Conservation (phyloP, 2,329 filamentous ascomycete genomes). For the Iodosphaeria phyllophila region DNA sequence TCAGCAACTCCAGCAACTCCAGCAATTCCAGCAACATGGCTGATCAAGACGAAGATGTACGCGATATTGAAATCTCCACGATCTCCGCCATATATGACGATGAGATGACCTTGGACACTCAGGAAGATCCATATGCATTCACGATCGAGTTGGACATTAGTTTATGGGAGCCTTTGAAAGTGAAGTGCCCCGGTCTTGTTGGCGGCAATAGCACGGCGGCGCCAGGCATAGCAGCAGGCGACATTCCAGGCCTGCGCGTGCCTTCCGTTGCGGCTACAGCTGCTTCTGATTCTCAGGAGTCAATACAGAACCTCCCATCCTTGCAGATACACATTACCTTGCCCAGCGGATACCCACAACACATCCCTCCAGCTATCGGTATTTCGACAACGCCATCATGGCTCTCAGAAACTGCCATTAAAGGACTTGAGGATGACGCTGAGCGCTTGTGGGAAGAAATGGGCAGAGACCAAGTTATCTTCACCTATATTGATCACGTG, state of each 20-base stretch:
- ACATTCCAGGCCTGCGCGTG: no score
- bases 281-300: conserved; percentile 24
- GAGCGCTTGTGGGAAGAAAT: conserved; percentile 41
- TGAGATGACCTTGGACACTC: conserved; percentile 29
- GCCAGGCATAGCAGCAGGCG: conserved; percentile 3
- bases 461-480: conserved; percentile 39
- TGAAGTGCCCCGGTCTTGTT: conserved; percentile 26
- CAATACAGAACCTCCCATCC: conserved; percentile 39
- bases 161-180: conserved; percentile 32
- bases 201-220: conserved; percentile 4
- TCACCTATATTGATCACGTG: conserved; percentile 43
- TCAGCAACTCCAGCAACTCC: conserved; percentile 4
- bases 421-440: conserved; percentile 29
- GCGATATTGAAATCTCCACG: conserved; percentile 38
- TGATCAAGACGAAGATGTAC: conserved; percentile 26
- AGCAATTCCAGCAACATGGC: conserved; percentile 15
- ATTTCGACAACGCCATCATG: conserved; percentile 37
- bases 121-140: conserved; percentile 26
- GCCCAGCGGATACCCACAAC: conserved; percentile 37
- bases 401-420: conserved; percentile 30
- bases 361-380: conserved; percentile 27
- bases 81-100: conserved; percentile 47
- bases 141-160: conserved; percentile 38
- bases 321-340: conserved; percentile 33
- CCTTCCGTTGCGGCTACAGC: conserved; percentile 2